Evolutionary conservation across 495 filamentous ascomycete species (phyloP).

Genomic region (Lentithecium fluviatile): DNA sequence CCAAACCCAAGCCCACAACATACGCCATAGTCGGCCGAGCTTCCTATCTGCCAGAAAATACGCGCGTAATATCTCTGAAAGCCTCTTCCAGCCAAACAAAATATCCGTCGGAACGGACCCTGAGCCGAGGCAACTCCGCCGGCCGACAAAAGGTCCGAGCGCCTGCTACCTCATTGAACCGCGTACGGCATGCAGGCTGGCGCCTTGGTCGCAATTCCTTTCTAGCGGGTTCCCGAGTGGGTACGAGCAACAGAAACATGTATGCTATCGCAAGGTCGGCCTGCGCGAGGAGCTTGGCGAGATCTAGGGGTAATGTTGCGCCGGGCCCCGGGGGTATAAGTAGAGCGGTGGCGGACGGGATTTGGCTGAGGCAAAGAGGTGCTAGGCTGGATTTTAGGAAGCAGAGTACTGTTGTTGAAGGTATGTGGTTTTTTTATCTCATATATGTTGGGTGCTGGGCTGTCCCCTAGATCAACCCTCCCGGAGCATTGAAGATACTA

Average conservation of each 20-base stretch:
- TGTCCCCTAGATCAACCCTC: background rate
- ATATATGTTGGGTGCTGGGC: background rate
- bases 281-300: background rate
- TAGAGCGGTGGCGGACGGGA: background rate
- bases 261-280: slow-evolving; percentile 17
- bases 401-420: slow-evolving; percentile 3
- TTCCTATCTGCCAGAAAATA: too few species aligned
- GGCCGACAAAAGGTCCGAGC: background rate
- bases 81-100: too few species aligned
- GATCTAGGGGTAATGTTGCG: slow-evolving; percentile 17
- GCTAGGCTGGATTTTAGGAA: background rate
- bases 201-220: background rate
- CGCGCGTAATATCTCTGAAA: too few species aligned
- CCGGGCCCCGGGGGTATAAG: slow-evolving; percentile 4
- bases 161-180: slow-evolving; percentile 5
- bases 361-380: background rate
- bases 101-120: too few species aligned
- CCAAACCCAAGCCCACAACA: too few species aligned
- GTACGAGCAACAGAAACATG: background rate
- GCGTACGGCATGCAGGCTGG: too few species aligned
- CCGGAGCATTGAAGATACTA: background rate
- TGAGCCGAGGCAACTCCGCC: background rate
- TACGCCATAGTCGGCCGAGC: too few species aligned
- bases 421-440: background rate
- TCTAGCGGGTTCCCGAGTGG: background rate